Conservation (phyloP, 139 green algal genomes). For the Chlorella ohadii region DNA sequence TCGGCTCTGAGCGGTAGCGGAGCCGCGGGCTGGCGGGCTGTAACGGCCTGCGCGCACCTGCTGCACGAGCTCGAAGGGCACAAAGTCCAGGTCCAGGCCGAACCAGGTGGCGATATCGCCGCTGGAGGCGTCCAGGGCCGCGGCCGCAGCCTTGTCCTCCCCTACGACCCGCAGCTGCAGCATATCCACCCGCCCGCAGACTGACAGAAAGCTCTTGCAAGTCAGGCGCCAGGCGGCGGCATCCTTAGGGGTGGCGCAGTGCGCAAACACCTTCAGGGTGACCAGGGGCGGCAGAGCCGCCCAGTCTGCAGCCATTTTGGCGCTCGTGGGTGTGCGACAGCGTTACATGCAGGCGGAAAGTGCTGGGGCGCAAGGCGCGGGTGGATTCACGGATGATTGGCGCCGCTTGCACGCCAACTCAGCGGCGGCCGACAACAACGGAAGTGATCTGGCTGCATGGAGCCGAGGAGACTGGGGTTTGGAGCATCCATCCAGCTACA, state of each 20-base stretch:
- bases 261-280: no score
- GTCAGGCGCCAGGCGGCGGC: slow-evolving; percentile 4
- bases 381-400: no score
- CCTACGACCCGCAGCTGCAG: neutral
- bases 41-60: neutral
- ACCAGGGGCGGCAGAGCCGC: neutral
- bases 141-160: neutral
- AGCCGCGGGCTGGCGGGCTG: neutral
- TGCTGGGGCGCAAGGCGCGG: no score
- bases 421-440: no score
- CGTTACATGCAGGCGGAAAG: no score
- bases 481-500: no score
- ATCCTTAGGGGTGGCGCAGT: neutral
- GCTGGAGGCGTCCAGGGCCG: neutral
- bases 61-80: slow-evolving; percentile 1
- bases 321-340: neutral
- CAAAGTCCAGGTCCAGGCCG: slow-evolving; percentile 25
- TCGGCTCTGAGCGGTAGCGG: neutral
- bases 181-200: slow-evolving; percentile 21
- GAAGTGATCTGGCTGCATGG: no score
- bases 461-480: no score
- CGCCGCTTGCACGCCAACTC: no score
- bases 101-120: slow-evolving; percentile 22
- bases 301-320: neutral
- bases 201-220: neutral